Evolutionary conservation across 2,329 filamentous ascomycete genomes (phyloP).

Genomic region (Chaetomium sp.): DNA sequence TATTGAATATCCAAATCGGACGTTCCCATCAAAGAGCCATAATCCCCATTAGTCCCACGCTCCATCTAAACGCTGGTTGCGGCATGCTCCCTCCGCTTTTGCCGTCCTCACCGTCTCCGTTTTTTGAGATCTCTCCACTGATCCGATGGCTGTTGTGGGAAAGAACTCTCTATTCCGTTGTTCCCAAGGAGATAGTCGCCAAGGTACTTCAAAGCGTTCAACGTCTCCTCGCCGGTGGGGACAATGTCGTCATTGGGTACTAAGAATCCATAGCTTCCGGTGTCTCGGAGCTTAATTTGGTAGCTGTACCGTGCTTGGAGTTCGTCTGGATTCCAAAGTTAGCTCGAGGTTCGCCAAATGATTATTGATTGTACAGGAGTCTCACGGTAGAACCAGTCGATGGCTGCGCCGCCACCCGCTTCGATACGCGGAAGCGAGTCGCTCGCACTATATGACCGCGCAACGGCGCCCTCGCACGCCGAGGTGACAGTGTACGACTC

Average conservation of each 20-base stretch:
- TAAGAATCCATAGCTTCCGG: conserved; percentile 90
- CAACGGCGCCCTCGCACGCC: conserved; percentile 80
- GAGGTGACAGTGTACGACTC: conserved; percentile 77
- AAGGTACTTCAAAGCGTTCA: conserved; percentile 80
- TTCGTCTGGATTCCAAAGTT: conserved; percentile 53
- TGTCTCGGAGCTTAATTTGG: conserved; percentile 92
- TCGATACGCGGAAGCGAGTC: conserved; percentile 58
- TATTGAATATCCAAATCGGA: not conserved
- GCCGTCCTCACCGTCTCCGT: conserved; percentile 23
- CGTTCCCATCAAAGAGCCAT: not conserved
- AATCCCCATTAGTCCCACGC: not conserved
- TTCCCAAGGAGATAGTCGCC: conserved; percentile 76
- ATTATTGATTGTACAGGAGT: not conserved
- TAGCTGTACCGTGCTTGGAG: conserved; percentile 81
- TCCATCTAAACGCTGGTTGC: not conserved
- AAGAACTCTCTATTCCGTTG: conserved; percentile 61
- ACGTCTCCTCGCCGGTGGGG: conserved; percentile 84
- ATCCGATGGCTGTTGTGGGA: conserved; percentile 13
- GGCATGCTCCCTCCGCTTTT: not conserved
- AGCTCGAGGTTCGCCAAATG: conserved; percentile 8
- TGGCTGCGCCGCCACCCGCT: conserved; percentile 76
- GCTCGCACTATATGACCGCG: conserved; percentile 36
- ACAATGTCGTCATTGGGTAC: conserved; percentile 84
- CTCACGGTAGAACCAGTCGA: conserved; percentile 87
- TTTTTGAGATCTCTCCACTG: conserved; percentile 31